These are phyloP conservation scores for Rhizophagus clarus DNA, from an alignment of 192 early-diverging fungal genomes.

Conservation along the genomic window DNA sequence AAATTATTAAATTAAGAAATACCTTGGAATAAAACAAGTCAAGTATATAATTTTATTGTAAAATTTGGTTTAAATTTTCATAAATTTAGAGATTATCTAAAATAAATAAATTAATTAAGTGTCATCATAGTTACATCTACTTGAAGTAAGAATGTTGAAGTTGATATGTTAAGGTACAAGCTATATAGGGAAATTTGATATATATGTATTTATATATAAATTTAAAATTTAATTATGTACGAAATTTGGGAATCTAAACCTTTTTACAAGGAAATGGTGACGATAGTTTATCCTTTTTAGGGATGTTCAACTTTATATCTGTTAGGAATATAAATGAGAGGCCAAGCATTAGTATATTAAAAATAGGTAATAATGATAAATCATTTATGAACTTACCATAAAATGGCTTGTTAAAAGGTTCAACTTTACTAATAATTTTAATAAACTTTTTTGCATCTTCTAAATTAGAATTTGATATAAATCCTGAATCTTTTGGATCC, in stretches of 20 bases:
- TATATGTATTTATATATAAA: no score
- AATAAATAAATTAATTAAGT: no score
- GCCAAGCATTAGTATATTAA: neutral
- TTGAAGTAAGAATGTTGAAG: no score
- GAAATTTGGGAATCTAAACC: neutral
- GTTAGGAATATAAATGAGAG: neutral
- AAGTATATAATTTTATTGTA: no score
- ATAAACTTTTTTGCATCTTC: neutral
- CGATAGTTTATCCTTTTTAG: neutral
- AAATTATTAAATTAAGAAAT: constrained; percentile 54
- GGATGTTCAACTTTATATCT: neutral
- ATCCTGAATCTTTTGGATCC: neutral
- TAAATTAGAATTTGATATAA: neutral
- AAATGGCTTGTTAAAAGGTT: neutral
- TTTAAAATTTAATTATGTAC: no score
- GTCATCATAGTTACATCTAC: no score
- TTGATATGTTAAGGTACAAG: no score
- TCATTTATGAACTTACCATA: neutral
- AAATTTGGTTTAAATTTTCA: no score
- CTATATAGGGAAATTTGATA: no score
- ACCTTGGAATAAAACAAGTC: no score
- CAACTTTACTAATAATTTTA: neutral
- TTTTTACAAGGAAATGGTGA: neutral
- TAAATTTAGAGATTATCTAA: no score
- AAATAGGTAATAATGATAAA: neutral